Evolutionary conservation across 352 stramenopile genomes (phyloP), one percentile per base, ranked within the genome.

Genomic region (Globisporangium perplexum): DNA sequence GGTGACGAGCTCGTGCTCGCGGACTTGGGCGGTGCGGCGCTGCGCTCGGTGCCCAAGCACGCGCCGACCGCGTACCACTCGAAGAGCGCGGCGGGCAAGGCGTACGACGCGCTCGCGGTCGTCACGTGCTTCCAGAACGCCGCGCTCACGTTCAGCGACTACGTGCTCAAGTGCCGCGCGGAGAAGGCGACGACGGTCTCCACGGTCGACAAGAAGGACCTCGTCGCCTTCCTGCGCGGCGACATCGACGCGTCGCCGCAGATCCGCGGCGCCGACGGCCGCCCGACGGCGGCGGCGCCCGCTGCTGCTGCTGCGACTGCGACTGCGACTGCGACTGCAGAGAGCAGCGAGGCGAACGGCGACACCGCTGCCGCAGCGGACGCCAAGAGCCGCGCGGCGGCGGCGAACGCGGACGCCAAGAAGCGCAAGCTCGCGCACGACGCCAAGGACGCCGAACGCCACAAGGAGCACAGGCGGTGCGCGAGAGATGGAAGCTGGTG

Each of bases 191-290:
- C 69, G 24, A 89, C 90, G 71, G 74, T 95, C 12, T 93, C 84
- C 17, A 88, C 84, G 0, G 81, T 95, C 24, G 84, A 95, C 60
- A 95, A 95, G 69, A 90, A 91, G 46, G 84, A 95, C 53, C 74
- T 95, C 30, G 72, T 95, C 53, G 76, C 84, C 46, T 95, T 82
- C 60, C 47, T 95, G 11, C 90, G 89, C 50, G 84, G 84, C 6
- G 84, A 95, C 59, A 92, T 90, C 31, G 84, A 95, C 42, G 68
- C 42, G 3, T 90, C 78, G 54, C 62, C 78, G 12, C 84, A 95
- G 70, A 88, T 93, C 33, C 47, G 74, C 26, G 72, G 71, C 38
- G 62, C 56, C 2, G 57, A 58, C 11, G 56, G 49, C 1, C 45
- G 59, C 23, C 46, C 48, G 15, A 59, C 30, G 10, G 30, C 30